A percentile compares a stretch with the other conserved stretches of the same genome.
These are phyloP conservation scores for Pseudopyrenochaeta lycopersici DNA, from an alignment of 2,329 filamentous ascomycete species.

Conservation along the genomic window DNA sequence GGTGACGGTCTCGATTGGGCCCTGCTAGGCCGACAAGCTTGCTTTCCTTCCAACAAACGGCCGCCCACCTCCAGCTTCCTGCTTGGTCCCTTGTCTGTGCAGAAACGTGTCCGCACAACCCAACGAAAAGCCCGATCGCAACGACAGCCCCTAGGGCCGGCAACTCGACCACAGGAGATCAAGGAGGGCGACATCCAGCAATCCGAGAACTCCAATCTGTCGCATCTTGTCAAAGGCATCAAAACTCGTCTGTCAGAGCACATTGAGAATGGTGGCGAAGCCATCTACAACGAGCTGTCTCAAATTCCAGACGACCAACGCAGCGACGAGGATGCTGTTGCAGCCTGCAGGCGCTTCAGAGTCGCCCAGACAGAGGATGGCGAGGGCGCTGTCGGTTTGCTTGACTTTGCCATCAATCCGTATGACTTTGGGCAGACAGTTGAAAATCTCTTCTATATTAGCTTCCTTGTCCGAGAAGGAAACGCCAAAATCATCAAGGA, in stretches of 20 bases:
- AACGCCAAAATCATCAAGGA: slow-evolving; percentile 78
- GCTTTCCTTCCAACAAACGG: slow-evolving; percentile 74
- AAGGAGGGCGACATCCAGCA: slow-evolving; percentile 76
- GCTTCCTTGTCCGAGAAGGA: slow-evolving; percentile 91
- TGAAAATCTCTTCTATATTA: slow-evolving; percentile 96
- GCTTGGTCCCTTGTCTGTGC: slow-evolving; percentile 85
- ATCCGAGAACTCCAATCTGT: slow-evolving; percentile 81
- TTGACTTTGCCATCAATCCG: slow-evolving; percentile 91
- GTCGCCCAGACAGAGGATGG: slow-evolving; percentile 67
- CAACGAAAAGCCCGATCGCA: slow-evolving; percentile 75
- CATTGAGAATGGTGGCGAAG: slow-evolving; percentile 45
- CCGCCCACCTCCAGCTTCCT: slow-evolving; percentile 85
- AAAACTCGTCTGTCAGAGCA: slow-evolving; percentile 65
- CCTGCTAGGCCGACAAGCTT: slow-evolving; percentile 79
- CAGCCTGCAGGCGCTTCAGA: slow-evolving; percentile 71
- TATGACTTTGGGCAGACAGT: slow-evolving; percentile 91
- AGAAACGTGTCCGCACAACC: slow-evolving; percentile 79
- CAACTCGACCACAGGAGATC: slow-evolving; percentile 78
- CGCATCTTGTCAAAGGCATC: slow-evolving; percentile 80
- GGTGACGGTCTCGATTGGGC: slow-evolving; percentile 85
- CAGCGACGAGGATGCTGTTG: slow-evolving; percentile 50
- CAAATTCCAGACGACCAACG: slow-evolving; percentile 35
- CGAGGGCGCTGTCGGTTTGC: slow-evolving; percentile 72
- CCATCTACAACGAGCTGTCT: slow-evolving; percentile 53
- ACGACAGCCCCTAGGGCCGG: slow-evolving; percentile 72